Conservation (phyloP, 1,284 basidiomycete species). For the Apiotrichum siamense region DNA sequence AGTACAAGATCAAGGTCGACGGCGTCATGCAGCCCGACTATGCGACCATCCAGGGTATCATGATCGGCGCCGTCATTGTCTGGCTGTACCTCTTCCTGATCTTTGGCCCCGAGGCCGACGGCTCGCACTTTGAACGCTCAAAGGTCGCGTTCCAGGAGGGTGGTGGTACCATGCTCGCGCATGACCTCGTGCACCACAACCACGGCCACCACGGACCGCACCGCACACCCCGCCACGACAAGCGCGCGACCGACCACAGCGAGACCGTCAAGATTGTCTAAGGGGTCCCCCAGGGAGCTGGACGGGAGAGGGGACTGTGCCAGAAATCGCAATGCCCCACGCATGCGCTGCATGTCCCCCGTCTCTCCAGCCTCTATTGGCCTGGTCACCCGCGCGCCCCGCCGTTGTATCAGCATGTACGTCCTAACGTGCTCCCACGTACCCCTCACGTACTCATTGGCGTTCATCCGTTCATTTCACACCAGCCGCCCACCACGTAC, state of each 20-base stretch:
- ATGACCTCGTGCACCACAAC: constrained; percentile 19
- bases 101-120: constrained; percentile 54
- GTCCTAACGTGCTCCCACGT: no score
- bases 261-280: not conserved
- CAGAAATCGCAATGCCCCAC: no score
- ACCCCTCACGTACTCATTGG: no score
- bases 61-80: constrained; percentile 59
- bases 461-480: no score
- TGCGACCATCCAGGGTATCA: constrained; percentile 76
- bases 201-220: not conserved
- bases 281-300: no score
- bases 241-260: not conserved
- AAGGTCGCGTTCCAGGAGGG: constrained; percentile 74
- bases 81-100: constrained; percentile 50
- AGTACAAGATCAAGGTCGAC: constrained; percentile 45
- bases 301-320: no score
- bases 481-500: no score
- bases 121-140: constrained; percentile 73
- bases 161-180: constrained; percentile 53
- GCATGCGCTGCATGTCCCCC: no score
- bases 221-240: no score
- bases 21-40: constrained; percentile 57
- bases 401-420: no score
- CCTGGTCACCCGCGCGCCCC: no score
- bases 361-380: no score